phyloP scores from a whole-genome alignment of 2,329 filamentous ascomycete genomes.

The Aspergillus viridinutans region DNA sequence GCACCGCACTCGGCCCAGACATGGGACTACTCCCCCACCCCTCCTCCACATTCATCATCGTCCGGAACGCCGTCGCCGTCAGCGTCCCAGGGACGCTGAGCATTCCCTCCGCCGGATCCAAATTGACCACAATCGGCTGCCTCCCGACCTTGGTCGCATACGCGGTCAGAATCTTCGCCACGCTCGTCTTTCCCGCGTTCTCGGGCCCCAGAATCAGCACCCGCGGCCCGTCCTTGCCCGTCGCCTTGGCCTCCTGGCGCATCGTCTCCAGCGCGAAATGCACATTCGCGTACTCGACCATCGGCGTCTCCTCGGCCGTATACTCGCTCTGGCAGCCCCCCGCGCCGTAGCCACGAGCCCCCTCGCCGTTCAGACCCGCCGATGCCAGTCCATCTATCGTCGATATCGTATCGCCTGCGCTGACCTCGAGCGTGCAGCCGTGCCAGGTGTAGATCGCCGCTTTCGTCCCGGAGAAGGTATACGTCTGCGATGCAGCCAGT shows the following conservation, averaged over 20 bases:
- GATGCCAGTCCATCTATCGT: conserved; percentile 27
- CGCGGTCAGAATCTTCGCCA: conserved; percentile 70
- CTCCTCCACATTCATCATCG: conserved; percentile 80
- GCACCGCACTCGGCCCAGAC: conserved; percentile 80
- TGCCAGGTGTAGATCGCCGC: conserved; percentile 90
- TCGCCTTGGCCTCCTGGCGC: conserved; percentile 57
- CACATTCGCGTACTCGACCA: conserved; percentile 75
- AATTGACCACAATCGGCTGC: conserved; percentile 77
- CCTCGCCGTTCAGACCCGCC: conserved; percentile 16
- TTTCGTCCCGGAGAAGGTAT: conserved; percentile 77
- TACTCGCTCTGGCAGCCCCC: conserved; percentile 67
- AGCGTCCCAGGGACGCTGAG: conserved; percentile 74
- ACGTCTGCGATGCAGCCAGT: conserved; percentile 73
- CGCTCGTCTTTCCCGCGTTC: conserved; percentile 75
- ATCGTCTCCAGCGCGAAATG: conserved; percentile 79
- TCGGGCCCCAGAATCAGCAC: conserved; percentile 77
- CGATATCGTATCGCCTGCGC: conserved; percentile 52
- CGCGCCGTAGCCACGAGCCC: conserved; percentile 35
- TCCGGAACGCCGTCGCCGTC: conserved; percentile 80
- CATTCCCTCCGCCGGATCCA: conserved; percentile 77
- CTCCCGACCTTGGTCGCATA: conserved; percentile 72
- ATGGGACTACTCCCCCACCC: conserved; percentile 89
- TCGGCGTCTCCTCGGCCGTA: conserved; percentile 72
- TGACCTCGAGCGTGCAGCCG: conserved; percentile 80
- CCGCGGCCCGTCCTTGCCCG: conserved; percentile 62